A percentile compares a stretch with the other conserved stretches of the same genome.
Evolutionary conservation across 164 flowering plant genomes (phyloP).

Genomic region (Houttuynia cordata): DNA sequence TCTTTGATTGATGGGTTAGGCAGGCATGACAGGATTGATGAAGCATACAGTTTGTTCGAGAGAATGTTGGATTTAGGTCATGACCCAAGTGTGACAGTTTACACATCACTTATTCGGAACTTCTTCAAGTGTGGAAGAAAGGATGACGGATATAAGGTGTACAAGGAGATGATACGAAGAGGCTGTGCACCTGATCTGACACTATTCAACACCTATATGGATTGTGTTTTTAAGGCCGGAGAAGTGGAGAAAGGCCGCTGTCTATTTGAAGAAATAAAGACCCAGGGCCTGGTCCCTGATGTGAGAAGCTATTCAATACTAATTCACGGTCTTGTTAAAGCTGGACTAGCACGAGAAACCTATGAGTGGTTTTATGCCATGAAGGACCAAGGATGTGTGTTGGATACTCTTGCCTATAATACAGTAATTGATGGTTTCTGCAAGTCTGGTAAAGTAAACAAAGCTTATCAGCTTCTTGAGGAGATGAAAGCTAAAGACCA

Average conservation of each 20-base stretch:
- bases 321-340: slow-evolving; percentile 74
- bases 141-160: slow-evolving; percentile 87
- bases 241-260: slow-evolving; percentile 73
- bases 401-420: slow-evolving; percentile 79
- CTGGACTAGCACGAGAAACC: slow-evolving; percentile 76
- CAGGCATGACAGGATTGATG: slow-evolving; percentile 61
- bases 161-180: slow-evolving; percentile 61
- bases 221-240: slow-evolving; percentile 85
- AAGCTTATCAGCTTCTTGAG: slow-evolving; percentile 84
- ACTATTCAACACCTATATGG: slow-evolving; percentile 89
- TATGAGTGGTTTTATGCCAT: slow-evolving; percentile 60
- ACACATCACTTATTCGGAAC: slow-evolving; percentile 71
- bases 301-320: slow-evolving; percentile 68
- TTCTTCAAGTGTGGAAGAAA: slow-evolving; percentile 74
- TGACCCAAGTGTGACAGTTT: slow-evolving; percentile 54
- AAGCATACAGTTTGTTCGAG: slow-evolving; percentile 71
- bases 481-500: slow-evolving; percentile 79
- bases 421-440: slow-evolving; percentile 86
- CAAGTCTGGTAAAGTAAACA: slow-evolving; percentile 83
- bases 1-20: slow-evolving; percentile 89
- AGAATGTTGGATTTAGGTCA: slow-evolving; percentile 61
- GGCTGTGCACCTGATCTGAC: slow-evolving; percentile 64
- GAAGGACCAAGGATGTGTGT: slow-evolving; percentile 74
- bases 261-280: slow-evolving; percentile 65
- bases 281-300: slow-evolving; percentile 60